Conservation (phyloP, 306 rosid species). For the Cicer judaicum region DNA sequence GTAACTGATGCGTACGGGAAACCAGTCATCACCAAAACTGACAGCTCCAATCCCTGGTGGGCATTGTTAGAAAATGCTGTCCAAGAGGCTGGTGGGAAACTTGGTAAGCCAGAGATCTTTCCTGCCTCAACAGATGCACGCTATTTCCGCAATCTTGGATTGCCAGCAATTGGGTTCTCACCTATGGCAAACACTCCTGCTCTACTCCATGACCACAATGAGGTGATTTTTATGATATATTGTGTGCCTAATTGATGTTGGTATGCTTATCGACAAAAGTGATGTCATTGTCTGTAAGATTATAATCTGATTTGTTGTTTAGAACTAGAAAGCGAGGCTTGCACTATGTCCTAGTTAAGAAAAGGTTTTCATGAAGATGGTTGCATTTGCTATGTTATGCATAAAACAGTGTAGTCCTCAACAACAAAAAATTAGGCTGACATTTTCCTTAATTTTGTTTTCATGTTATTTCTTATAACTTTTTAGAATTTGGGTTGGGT, state of each 20-base stretch:
- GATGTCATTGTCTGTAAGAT: conserved; percentile 17
- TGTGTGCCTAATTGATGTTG: conserved; percentile 11
- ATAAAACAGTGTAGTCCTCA: not conserved
- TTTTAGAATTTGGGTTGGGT: not conserved
- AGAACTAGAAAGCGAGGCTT: not conserved
- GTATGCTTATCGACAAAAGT: not conserved
- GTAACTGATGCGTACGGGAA: conserved; percentile 60
- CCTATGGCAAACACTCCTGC: conserved; percentile 93
- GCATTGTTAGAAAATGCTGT: conserved; percentile 74
- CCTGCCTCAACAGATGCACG: conserved; percentile 90
- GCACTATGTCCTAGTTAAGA: conserved; percentile 4
- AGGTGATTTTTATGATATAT: conserved; percentile 58
- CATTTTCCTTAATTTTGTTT: conserved; percentile 9
- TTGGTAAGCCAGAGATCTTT: conserved; percentile 86
- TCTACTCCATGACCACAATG: conserved; percentile 95
- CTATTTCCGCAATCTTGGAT: conserved; percentile 73
- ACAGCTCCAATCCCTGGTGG: conserved; percentile 95
- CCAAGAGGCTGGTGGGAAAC: conserved; percentile 74
- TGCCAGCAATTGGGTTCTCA: conserved; percentile 94
- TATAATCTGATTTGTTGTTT: conserved; percentile 10
- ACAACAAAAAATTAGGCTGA: not conserved
- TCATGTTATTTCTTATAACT: not conserved
- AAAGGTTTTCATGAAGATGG: conserved; percentile 12
- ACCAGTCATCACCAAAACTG: conserved; percentile 68
- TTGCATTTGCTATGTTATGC: conserved; percentile 13